Base-by-base conservation (phyloP, 352 stramenopile genomes). In the Pythium scleroteichum region DNA sequence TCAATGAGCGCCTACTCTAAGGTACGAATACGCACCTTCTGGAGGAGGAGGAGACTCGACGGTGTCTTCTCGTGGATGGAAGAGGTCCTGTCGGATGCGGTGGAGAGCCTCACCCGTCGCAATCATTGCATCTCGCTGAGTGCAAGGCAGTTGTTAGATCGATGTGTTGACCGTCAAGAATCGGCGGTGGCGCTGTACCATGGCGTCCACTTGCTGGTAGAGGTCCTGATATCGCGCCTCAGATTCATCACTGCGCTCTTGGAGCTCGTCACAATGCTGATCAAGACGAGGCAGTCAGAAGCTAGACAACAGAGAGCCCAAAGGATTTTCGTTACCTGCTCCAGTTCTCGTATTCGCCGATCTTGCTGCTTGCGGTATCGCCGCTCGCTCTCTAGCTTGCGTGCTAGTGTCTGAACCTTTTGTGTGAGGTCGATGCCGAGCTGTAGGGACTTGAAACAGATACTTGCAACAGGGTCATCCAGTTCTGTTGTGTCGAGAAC, bases 111-210 rank as follows among this genome's bases (percentile, higher is more conserved):
- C 53, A 22, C 61, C 61, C 13, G 61, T 68, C 22, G 61, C 53
- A n/a, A 68, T 63, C 61, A 68, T 49, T 1, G 61, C 61, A 24
- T 68, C 61, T 29, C 61, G 45, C 61, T 49, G n/a, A 51, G 8
- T 42, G 1, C 33, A 41, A 44, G 26, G 6, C n/a, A n/a, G n/a
- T n/a, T n/a, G n/a, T n/a, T n/a, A n/a, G n/a, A n/a, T n/a, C n/a
- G n/a, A n/a, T n/a, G n/a, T n/a, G n/a, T n/a, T n/a, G n/a, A n/a
- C n/a, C n/a, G n/a, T n/a, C 29, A 38, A 40, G 27, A 29, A 33
- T 2, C 29, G 5, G 10, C 10, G 29, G 5, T 35, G 29, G 29
- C 5, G 10, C 5, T 10, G 5, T 39, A 67, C 60, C 60, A 62
- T 67, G 23, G 24, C 60, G 17, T 62, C 60, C 4, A 67, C 7